Base-by-base conservation (phyloP, 1,284 basidiomycete genomes). In the Cryptococcus maquisensis region DNA sequence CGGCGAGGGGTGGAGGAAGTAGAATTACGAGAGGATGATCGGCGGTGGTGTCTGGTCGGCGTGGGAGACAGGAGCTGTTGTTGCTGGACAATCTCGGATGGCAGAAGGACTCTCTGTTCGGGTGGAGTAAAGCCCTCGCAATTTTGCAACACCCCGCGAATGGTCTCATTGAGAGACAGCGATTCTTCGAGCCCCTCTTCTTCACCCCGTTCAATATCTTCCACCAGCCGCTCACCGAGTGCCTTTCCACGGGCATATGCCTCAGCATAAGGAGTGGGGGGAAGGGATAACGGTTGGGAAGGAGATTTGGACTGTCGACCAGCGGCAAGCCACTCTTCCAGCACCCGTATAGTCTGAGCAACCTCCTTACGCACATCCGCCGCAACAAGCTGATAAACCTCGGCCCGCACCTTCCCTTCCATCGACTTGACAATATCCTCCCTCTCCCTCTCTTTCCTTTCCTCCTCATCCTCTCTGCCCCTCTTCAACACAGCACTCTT, bases 131-230 rank as follows among this genome's bases (percentile, higher is more conserved):
- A 77, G 52, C 63, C 62, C 3, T 68, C 67, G 1, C 72, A 67
- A 36, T 65, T 54, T 3, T 72, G 68, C 35, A 79, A 54, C 24
- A 84, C 74, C 0, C 75, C 72, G 4, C 82, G 83, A 12, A 94
- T 75, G 40, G 80, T 77, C 67, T 95, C 90, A 65, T 89, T 90
- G 43, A 90, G 74, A 2, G 64, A 74, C 8, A 94, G 78, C 20
- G 92, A 76, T 18, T 77, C 76, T 18, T 68, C 67, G 0, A 82
- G 80, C 54, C 87, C 84, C n/a, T 79, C 1, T 81, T 83, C 20
- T 78, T 76, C 62, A 83, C 79, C 47, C 80, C 42, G 6, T 21
- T 44, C 18, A 16, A 44, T 44, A 8, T 20, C 23, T 26, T 44
- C 77, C 32, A 80, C 79, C 37, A 94, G 77, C 38, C 86, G 79